Evolutionary conservation across 2,329 filamentous ascomycete genomes (phyloP).

Genomic region (Diaporthe humulicola): DNA sequence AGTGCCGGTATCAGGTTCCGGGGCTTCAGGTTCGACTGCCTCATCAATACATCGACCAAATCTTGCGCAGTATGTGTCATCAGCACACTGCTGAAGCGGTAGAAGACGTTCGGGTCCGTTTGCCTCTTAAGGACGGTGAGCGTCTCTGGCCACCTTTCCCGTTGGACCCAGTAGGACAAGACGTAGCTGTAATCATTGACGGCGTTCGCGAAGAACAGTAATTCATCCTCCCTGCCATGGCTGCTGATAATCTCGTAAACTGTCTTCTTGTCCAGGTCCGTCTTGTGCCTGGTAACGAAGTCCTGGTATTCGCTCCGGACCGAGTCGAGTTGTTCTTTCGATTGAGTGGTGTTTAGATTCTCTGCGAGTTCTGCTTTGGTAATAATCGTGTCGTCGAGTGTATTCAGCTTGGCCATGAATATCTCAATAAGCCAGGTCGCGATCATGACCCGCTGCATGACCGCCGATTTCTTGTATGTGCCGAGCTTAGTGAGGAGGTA

Average conservation of each 20-base stretch:
- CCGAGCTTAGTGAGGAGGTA: constrained; percentile 89
- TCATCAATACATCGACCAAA: constrained; percentile 94
- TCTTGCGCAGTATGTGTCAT: constrained; percentile 90
- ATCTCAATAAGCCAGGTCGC: constrained; percentile 95
- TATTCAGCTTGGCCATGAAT: constrained; percentile 97
- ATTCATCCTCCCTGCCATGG: constrained; percentile 92
- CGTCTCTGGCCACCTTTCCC: constrained; percentile 91
- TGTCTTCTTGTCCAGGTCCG: constrained; percentile 90
- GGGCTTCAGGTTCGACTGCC: constrained; percentile 86
- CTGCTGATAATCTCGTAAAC: constrained; percentile 97
- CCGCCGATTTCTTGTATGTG: constrained; percentile 82
- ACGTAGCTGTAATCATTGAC: constrained; percentile 96
- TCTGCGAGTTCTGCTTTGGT: constrained; percentile 87
- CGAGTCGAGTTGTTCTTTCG: constrained; percentile 76
- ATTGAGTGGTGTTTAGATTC: constrained; percentile 77
- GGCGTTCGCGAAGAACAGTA: constrained; percentile 90
- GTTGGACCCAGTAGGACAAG: constrained; percentile 95
- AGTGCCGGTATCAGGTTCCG: constrained; percentile 93
- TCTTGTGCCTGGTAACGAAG: constrained; percentile 87
- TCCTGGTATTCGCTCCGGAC: constrained; percentile 87
- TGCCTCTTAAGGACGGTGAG: constrained; percentile 92
- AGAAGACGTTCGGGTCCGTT: constrained; percentile 92
- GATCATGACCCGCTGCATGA: constrained; percentile 96
- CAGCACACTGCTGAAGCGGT: constrained; percentile 95
- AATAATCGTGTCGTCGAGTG: constrained; percentile 92